Evolutionary conservation across 1,284 basidiomycete species (phyloP).

Genomic region (Ceratobasidium papillatum): DNA sequence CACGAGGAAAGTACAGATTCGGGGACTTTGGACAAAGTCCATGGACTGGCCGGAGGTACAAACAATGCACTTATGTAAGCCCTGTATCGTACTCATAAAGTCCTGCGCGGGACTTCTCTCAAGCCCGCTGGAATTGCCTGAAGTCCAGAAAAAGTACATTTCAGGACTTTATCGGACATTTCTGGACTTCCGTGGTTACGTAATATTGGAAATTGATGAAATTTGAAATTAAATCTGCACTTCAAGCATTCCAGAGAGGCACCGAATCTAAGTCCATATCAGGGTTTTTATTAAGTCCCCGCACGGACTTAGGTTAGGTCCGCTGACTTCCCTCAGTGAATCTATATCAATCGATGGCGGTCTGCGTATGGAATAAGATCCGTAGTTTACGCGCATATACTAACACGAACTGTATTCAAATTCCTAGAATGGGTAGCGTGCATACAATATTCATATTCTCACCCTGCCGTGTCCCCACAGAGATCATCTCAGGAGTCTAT

Average conservation of each 20-base stretch:
- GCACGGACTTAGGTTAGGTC: constrained; percentile 9
- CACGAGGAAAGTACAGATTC: not conserved
- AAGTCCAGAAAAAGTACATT: not conserved
- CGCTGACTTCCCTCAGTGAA: not conserved
- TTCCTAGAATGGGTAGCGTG: no score
- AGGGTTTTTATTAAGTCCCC: not conserved
- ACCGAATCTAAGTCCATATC: not conserved
- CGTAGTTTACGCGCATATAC: not conserved
- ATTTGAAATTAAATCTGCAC: not conserved
- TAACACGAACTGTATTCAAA: not conserved
- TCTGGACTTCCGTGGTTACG: not conserved
- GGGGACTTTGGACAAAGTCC: not conserved
- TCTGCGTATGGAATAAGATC: not conserved
- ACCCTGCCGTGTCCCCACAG: no score
- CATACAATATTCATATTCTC: no score
- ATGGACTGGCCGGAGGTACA: not conserved
- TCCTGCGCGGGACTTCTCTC: not conserved
- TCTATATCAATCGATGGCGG: not conserved
- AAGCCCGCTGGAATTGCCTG: not conserved
- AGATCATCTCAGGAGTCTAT: no score
- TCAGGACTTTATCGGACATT: constrained; percentile 6
- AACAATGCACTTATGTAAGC: not conserved
- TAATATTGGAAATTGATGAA: not conserved
- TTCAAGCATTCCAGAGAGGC: not conserved
- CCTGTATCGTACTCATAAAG: not conserved